A percentile compares a stretch with the other conserved stretches of the same genome.
These are phyloP conservation scores for Fusarium brachygibbosum DNA, from an alignment of 2,329 filamentous ascomycete species.

Conservation along the genomic window DNA sequence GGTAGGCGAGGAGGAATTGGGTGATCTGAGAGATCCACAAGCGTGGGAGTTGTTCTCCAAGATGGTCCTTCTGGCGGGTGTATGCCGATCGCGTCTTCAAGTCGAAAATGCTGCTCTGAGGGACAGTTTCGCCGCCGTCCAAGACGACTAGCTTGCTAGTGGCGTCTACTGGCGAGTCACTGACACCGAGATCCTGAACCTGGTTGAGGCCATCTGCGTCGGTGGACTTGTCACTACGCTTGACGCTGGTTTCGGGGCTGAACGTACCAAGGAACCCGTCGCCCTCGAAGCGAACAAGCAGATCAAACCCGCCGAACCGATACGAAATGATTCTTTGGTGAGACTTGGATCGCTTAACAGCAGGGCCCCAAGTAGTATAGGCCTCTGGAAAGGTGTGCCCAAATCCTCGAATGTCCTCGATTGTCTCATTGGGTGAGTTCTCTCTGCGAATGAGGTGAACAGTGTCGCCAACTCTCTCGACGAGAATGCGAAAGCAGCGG, in stretches of 20 bases:
- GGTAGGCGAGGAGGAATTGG: conserved; percentile 59
- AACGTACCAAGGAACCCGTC: conserved; percentile 47
- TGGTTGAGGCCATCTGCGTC: conserved; percentile 2
- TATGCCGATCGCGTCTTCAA: conserved; percentile 59
- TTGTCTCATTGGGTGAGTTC: conserved; percentile 69
- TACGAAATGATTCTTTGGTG: conserved; percentile 75
- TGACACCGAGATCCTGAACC: conserved; percentile 22
- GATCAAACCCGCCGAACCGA: conserved; percentile 59
- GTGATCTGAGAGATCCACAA: conserved; percentile 59
- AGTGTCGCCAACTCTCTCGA: conserved; percentile 67
- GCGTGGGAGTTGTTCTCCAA: conserved; percentile 57
- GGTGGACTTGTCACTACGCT: not conserved
- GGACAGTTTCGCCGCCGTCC: conserved; percentile 46
- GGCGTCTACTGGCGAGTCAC: not conserved
- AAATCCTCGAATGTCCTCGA: conserved; percentile 69
- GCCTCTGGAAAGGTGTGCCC: conserved; percentile 76
- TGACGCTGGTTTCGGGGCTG: not conserved
- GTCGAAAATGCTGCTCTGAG: conserved; percentile 57
- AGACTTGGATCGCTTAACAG: conserved; percentile 66
- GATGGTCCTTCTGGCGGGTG: conserved; percentile 37
- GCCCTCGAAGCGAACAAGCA: conserved; percentile 49
- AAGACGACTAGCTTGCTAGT: conserved; percentile 27
- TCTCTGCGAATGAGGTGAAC: conserved; percentile 75
- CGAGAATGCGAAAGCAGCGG: conserved; percentile 69
- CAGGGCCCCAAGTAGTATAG: conserved; percentile 73